Evolutionary conservation across 768 basidiomycete species (phyloP).

Genomic region (Mycena venus): DNA sequence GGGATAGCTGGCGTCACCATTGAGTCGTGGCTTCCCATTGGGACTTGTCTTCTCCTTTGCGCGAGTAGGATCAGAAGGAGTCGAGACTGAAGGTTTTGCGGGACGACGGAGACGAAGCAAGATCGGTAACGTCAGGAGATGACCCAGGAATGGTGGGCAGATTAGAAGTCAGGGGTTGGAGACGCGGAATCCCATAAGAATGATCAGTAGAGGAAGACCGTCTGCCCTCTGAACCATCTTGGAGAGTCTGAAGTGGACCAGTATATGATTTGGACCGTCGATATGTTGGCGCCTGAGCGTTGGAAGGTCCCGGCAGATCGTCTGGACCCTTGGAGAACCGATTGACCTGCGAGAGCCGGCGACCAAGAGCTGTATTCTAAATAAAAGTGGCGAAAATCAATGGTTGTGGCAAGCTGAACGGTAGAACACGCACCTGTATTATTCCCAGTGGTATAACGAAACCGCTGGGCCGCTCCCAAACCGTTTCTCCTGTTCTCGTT

Average conservation of each 20-base stretch:
- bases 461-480: slow-evolving; percentile 87
- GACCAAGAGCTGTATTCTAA: slow-evolving; percentile 80
- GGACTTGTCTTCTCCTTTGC: slow-evolving; percentile 52
- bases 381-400: background rate
- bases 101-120: slow-evolving; percentile 65
- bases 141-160: slow-evolving; percentile 80
- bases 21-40: slow-evolving; percentile 43
- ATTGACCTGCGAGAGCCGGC: slow-evolving; percentile 72
- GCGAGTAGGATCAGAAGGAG: slow-evolving; percentile 48
- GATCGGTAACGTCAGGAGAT: slow-evolving; percentile 77
- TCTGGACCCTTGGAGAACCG: slow-evolving; percentile 54
- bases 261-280: slow-evolving; percentile 55
- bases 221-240: slow-evolving; percentile 38
- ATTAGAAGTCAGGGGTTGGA: slow-evolving; percentile 53
- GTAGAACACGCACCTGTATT: slow-evolving; percentile 72
- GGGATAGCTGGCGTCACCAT: slow-evolving; percentile 42
- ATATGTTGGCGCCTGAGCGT: slow-evolving; percentile 45
- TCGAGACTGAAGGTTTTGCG: slow-evolving; percentile 55
- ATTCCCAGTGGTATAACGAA: slow-evolving; percentile 94
- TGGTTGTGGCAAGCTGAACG: background rate
- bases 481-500: slow-evolving; percentile 90
- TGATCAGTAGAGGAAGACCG: slow-evolving; percentile 46
- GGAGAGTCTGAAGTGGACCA: slow-evolving; percentile 46
- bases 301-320: slow-evolving; percentile 31
- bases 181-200: slow-evolving; percentile 40